Evolutionary conservation across 345 rosid genomes (phyloP).

Genomic region (Gossypium thurberi): DNA sequence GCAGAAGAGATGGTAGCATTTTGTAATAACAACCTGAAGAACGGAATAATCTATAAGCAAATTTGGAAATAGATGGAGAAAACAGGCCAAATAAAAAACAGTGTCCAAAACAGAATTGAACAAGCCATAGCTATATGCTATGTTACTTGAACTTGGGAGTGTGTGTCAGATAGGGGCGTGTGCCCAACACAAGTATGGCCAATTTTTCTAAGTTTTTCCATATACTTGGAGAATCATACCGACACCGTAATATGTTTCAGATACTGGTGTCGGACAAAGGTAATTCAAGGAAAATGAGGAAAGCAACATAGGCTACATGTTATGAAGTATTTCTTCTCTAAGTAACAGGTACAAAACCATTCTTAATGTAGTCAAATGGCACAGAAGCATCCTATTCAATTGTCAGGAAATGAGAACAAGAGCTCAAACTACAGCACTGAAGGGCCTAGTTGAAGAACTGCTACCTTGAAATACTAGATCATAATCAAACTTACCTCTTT

Average conservation of each 20-base stretch:
- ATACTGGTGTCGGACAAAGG: not conserved
- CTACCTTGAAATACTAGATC: not conserved
- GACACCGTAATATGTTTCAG: not conserved
- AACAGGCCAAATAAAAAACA: not conserved
- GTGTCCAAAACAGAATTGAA: not conserved
- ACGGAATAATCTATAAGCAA: not conserved
- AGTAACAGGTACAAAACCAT: not conserved
- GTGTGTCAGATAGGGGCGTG: not conserved
- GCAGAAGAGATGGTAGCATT: slow-evolving; percentile 96
- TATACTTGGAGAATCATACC: not conserved
- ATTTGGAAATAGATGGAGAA: not conserved
- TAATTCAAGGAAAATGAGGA: not conserved
- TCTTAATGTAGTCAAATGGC: not conserved
- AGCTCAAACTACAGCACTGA: not conserved
- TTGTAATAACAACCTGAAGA: slow-evolving; percentile 89
- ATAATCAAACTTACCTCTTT: slow-evolving; percentile 57
- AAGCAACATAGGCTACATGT: not conserved
- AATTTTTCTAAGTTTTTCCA: not conserved
- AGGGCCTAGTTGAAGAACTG: not conserved
- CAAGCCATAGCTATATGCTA: not conserved
- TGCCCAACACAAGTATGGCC: not conserved
- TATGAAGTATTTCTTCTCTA: not conserved
- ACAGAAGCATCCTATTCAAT: not conserved
- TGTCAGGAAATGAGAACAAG: not conserved
- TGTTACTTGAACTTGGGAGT: not conserved